These are phyloP conservation scores for Tolypocladium tundrense DNA, from an alignment of 2,329 filamentous ascomycete species.

Conservation along the genomic window DNA sequence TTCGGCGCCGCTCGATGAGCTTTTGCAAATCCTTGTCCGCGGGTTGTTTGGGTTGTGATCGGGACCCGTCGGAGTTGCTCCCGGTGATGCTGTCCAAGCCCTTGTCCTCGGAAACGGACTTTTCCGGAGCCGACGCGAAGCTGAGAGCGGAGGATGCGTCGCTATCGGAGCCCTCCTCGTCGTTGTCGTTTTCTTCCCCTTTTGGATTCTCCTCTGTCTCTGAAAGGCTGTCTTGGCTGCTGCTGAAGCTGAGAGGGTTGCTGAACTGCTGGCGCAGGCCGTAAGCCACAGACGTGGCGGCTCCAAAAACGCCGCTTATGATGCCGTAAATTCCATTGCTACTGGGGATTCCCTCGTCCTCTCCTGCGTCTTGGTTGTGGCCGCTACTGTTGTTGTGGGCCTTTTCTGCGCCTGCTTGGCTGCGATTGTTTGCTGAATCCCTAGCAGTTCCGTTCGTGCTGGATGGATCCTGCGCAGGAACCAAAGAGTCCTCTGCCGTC, in stretches of 20 bases:
- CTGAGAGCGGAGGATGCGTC: constrained; percentile 36
- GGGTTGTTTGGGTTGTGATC: constrained; percentile 14
- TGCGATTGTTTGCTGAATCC: not conserved
- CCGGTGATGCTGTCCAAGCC: constrained; percentile 13
- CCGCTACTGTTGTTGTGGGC: constrained; percentile 17
- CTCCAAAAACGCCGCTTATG: constrained; percentile 40
- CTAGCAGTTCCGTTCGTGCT: not conserved
- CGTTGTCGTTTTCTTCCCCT: constrained; percentile 17
- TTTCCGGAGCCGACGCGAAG: constrained; percentile 38
- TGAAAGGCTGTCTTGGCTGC: constrained; percentile 15
- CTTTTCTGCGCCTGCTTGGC: constrained; percentile 12
- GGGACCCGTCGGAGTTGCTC: constrained; percentile 29
- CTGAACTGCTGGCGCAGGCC: constrained; percentile 20
- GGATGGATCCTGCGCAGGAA: not conserved
- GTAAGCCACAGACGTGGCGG: constrained; percentile 34
- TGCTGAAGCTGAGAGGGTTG: constrained; percentile 13
- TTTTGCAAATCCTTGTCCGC: constrained; percentile 55
- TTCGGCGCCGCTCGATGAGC: constrained; percentile 48
- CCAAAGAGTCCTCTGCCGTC: constrained; percentile 6
- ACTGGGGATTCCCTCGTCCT: constrained; percentile 23
- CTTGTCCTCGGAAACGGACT: constrained; percentile 17
- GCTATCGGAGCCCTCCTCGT: constrained; percentile 20
- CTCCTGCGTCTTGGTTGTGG: constrained; percentile 7
- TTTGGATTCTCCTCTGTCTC: constrained; percentile 11
- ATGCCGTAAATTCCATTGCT: constrained; percentile 44